Base-by-base conservation (phyloP, 2,329 filamentous ascomycete species). In the Phyllosticta citriasiana region DNA sequence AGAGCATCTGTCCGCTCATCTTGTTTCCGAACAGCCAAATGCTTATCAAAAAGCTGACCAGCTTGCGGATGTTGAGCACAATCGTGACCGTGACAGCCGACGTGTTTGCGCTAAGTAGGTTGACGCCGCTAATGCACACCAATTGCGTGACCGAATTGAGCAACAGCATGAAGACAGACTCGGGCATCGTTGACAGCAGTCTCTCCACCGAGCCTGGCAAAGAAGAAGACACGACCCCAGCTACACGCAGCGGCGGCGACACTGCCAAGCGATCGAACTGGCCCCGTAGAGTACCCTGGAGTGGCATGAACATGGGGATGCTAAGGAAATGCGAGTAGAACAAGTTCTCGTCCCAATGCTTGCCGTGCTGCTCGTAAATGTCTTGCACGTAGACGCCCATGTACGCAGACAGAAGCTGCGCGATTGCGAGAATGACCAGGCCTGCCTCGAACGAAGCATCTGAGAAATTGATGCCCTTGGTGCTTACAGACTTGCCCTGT, bases 331-430 rank as follows among this genome's bases (percentile, higher is more conserved):
- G 85, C 24, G 89, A 95, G 78, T 97, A 99, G 77, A 99, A 97
- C 12, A 99, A 81, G 66, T 96, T 96, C 73, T 97, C 94, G 67
- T 88, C 88, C 91, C 94, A 97, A 73, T 94, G 88, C 30, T 89
- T 88, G 5, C 92, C 91, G 73, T 96, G 91, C 61, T 82, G 83
- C 62, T 83, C 83, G 77, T 97, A 99, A 0, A 92, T 90, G 66
- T 91, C 86, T 73, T 99, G 92, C 0, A 93, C 93, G 72, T 96
- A 97, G 30, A 97, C 83, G 4, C 94, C 94, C 88, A 97, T 97
- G 69, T 92, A 88, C 24, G 94, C 91, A 7, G 91, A 95, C 24
- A 97, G 82, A 4, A 96, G 76, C 75, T 99, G 94, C 1, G 94
- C 94, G 47, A 95, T 73, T 54, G 96, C 89, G 16, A 99, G 83